Evolutionary conservation across 495 filamentous ascomycete genomes (phyloP), one percentile per base, ranked within the genome.

Genomic region (Lasiosphaeriaceae sp.): DNA sequence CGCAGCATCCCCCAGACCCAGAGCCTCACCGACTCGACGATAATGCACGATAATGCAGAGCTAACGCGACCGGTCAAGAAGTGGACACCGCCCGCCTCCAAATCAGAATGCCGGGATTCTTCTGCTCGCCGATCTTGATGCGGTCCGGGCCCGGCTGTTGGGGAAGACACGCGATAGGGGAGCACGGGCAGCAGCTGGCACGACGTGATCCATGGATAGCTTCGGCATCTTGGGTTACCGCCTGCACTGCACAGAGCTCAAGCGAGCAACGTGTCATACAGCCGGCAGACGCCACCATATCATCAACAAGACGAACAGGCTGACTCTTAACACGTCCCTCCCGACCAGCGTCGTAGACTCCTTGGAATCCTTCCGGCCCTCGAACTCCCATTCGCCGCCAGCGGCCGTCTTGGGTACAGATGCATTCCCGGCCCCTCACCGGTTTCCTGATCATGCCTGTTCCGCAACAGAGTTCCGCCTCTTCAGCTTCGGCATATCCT

Each of bases 21-120:
- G 35, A 35, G 54, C 57, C 58, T 67, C 62, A 67, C 64, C 66
- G 62, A 66, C 62, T 57, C 44, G 26, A 57, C 48, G 62, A 66
- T 53, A 63, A 69, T 63, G 65, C 65, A 63, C 52, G 56, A 57
- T 60, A 50, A 69, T 67, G 66, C 65, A 67, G 54, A 49, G 56
- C 66, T 58, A 66, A 58, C 19, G 46, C 50, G 49, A 63, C 65
- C 66, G 66, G 65, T 69, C 62, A 54, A 50, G 54, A 46, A 58
- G 62, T 62, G 66, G 66, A 63, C 52, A 46, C 59, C 26, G 23
- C 21, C 41, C 39, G 43, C 52, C 47, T 47, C 50, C 52, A 55
- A 46, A 60, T 34, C 45, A 59, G 50, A 59, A 48, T 6, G 20
- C 24, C 48, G 50, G 52, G 34, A 54, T 16, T 50, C 22, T n/a